Conservation (phyloP, 768 basidiomycete genomes). For the Kwoniella mangroviensis region DNA sequence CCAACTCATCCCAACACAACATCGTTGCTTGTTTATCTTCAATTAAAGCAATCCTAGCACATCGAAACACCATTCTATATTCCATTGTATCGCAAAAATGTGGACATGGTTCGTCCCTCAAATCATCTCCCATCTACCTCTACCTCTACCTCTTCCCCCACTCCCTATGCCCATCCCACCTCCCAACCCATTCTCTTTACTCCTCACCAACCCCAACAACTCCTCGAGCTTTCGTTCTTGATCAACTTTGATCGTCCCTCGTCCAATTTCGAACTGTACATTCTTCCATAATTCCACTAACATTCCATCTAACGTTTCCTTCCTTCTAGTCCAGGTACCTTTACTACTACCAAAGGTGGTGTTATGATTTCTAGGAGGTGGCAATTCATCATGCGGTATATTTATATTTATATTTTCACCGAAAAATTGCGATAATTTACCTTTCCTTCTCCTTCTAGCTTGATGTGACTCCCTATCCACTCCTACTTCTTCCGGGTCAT, state of each 20-base stretch:
- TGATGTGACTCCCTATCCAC: slow-evolving; percentile 12
- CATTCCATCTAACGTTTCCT: slow-evolving; percentile 31
- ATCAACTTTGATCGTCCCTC: slow-evolving; percentile 16
- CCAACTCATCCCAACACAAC: too few species aligned
- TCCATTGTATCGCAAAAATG: too few species aligned
- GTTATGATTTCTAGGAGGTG: slow-evolving; percentile 7
- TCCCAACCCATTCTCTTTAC: slow-evolving; percentile 9
- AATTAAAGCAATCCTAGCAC: too few species aligned
- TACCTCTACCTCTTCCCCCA: slow-evolving; percentile 3
- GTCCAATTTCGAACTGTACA: slow-evolving; percentile 24
- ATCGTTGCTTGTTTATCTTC: too few species aligned
- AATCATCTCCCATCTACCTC: slow-evolving; percentile 20
- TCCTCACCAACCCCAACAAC: slow-evolving; percentile 23
- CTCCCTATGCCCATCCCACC: neutral
- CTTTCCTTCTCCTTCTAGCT: slow-evolving; percentile 31
- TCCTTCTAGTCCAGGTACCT: slow-evolving; percentile 3
- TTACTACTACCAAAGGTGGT: neutral
- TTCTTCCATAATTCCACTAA: slow-evolving; percentile 36
- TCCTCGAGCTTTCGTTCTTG: slow-evolving; percentile 22
- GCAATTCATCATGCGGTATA: neutral
- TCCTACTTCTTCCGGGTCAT: too few species aligned
- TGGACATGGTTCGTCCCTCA: neutral
- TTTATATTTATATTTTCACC: slow-evolving; percentile 25
- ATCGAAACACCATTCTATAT: too few species aligned
- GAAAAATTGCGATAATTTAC: slow-evolving; percentile 37